Conservation (phyloP, 148 eudicot genomes). For the Spergularia bocconei region DNA sequence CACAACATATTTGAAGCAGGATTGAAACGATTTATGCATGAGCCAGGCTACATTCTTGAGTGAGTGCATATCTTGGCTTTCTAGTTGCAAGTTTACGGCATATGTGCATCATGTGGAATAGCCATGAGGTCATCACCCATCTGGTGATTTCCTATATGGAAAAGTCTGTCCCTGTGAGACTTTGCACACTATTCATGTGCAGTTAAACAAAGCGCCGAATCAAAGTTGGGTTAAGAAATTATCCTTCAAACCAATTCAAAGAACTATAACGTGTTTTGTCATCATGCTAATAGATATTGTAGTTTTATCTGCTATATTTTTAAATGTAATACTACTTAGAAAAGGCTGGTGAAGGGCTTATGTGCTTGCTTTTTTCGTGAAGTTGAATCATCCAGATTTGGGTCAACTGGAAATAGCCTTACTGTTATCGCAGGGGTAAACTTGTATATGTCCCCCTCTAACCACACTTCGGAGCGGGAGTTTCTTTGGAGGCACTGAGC, state of each 20-base stretch:
- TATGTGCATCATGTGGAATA: conserved; percentile 2
- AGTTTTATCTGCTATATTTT: not conserved
- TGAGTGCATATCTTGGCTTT: conserved; percentile 41
- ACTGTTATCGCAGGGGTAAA: not conserved
- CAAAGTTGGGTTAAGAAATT: not conserved
- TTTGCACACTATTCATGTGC: not conserved
- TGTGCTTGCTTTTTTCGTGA: not conserved
- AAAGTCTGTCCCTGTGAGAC: not conserved
- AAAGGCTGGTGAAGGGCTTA: not conserved
- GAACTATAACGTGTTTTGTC: not conserved
- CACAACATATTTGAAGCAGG: conserved; percentile 98
- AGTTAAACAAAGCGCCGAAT: not conserved
- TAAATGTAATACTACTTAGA: not conserved
- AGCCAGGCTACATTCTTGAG: conserved; percentile 97
- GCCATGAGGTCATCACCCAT: conserved; percentile 5
- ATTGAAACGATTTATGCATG: conserved; percentile 90
- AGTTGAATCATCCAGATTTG: not conserved
- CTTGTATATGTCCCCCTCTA: not conserved
- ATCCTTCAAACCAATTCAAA: not conserved
- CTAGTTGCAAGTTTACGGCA: not conserved
- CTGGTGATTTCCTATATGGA: not conserved
- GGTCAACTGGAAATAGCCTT: not conserved
- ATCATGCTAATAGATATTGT: conserved; percentile 1
- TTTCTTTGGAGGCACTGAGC: no score
- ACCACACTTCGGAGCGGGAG: not conserved